phyloP scores from a whole-genome alignment of 2,329 filamentous ascomycete species.

The Allantophomopsis lycopodina region DNA sequence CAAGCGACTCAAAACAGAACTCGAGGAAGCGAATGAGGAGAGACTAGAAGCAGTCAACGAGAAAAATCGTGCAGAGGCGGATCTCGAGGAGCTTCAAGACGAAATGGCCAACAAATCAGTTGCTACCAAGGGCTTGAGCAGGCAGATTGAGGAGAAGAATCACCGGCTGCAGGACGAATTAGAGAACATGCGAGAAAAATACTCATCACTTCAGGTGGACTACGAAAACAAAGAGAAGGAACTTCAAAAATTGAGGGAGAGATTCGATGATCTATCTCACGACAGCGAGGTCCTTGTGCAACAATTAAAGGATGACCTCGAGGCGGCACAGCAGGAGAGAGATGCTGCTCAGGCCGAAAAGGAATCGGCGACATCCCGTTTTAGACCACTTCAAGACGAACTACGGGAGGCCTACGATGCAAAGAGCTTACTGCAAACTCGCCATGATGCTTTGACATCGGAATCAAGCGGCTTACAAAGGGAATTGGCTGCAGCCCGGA shows the following conservation, averaged over 20 bases:
- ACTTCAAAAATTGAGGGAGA: slow-evolving; percentile 24
- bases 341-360: slow-evolving; percentile 14
- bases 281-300: slow-evolving; percentile 16
- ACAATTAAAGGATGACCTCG: slow-evolving; percentile 24
- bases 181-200: slow-evolving; percentile 31
- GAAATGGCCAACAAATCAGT: slow-evolving; percentile 72
- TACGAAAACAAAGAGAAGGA: slow-evolving; percentile 26
- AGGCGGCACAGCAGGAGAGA: slow-evolving; percentile 25
- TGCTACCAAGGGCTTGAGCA: slow-evolving; percentile 58
- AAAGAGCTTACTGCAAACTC: slow-evolving; percentile 54
- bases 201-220: slow-evolving; percentile 25
- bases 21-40: slow-evolving; percentile 39
- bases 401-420: slow-evolving; percentile 45
- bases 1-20: slow-evolving; percentile 36
- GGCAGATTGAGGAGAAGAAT: slow-evolving; percentile 62
- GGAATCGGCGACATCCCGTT: slow-evolving; percentile 28
- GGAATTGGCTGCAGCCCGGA: slow-evolving; percentile 37
- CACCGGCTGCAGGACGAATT: slow-evolving; percentile 54
- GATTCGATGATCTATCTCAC: slow-evolving; percentile 20
- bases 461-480: slow-evolving; percentile 55
- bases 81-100: slow-evolving; percentile 55
- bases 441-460: slow-evolving; percentile 50
- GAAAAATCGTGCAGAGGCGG: slow-evolving; percentile 40
- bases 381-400: slow-evolving; percentile 44
- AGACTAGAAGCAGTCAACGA: slow-evolving; percentile 37